These are phyloP conservation scores for Clavulina sp. DNA, from an alignment of 768 basidiomycete genomes.

Conservation along the genomic window DNA sequence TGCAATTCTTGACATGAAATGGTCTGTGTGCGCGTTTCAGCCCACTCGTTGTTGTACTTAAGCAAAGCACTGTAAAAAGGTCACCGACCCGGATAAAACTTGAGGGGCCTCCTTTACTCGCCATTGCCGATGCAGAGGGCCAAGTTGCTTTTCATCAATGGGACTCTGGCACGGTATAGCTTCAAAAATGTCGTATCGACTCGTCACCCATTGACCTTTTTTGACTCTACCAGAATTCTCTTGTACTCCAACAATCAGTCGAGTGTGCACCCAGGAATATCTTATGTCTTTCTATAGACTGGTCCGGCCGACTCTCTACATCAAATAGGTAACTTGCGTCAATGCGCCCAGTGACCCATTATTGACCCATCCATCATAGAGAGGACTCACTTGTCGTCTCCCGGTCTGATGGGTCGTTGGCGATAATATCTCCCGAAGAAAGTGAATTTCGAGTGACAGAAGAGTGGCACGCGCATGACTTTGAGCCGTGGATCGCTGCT, in stretches of 20 bases:
- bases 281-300: constrained; percentile 84
- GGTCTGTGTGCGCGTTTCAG: constrained; percentile 31
- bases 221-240: constrained; percentile 11
- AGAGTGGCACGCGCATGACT: constrained; percentile 78
- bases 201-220: too few relatives aligned
- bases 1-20: constrained; percentile 88
- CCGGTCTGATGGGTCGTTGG: constrained; percentile 59
- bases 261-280: constrained; percentile 29
- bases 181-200: too few relatives aligned
- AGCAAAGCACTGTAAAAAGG: constrained; percentile 7
- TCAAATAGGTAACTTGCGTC: too few relatives aligned
- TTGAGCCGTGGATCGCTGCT: constrained; percentile 85
- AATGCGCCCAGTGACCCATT: too few relatives aligned
- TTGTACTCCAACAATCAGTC: constrained; percentile 16
- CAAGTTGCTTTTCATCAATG: constrained; percentile 47
- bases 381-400: constrained; percentile 43
- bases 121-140: constrained; percentile 75
- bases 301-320: constrained; percentile 74
- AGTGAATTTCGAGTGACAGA: constrained; percentile 29
- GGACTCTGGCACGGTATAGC: constrained; percentile 30
- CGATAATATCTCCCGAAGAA: constrained; percentile 37
- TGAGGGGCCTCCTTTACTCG: constrained; percentile 31
- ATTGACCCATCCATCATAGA: neutral
- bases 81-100: constrained; percentile 9
- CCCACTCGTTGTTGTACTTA: constrained; percentile 6